A percentile compares a stretch with the other conserved stretches of the same genome.
phyloP scores from a whole-genome alignment of 108 stramenopile species.

The Conticribra guillardii region DNA sequence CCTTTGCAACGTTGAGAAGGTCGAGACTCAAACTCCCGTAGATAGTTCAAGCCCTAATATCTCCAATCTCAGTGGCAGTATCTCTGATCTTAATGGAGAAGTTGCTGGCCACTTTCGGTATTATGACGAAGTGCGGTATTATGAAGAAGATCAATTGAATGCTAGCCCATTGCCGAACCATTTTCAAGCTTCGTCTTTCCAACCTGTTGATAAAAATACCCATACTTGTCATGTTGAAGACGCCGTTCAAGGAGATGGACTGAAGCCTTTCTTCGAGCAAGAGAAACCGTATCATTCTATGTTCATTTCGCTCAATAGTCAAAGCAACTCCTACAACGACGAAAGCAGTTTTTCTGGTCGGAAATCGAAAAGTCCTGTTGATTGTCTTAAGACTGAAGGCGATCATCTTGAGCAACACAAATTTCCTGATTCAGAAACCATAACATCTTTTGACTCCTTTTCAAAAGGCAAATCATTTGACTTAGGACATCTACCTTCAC shows the following conservation, averaged over 20 bases:
- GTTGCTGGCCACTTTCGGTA: not conserved
- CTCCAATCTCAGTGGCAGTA: not conserved
- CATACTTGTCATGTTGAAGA: too few relatives aligned
- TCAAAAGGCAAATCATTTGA: conserved; percentile 30
- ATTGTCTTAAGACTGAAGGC: not conserved
- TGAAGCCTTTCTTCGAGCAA: too few relatives aligned
- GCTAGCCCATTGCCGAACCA: too few relatives aligned
- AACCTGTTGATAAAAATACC: too few relatives aligned
- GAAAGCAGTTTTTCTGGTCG: not conserved
- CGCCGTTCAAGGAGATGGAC: too few relatives aligned
- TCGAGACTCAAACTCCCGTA: too few relatives aligned
- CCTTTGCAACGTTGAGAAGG: too few relatives aligned
- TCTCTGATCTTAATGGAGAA: not conserved
- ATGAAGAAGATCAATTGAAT: not conserved
- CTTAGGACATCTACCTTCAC: conserved; percentile 9
- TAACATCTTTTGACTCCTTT: conserved; percentile 22
- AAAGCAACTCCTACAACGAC: too few relatives aligned
- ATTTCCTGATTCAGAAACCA: conserved; percentile 7
- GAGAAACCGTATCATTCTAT: too few relatives aligned
- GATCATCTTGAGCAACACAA: not conserved
- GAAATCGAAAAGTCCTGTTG: not conserved
- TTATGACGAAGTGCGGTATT: not conserved
- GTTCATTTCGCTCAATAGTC: too few relatives aligned
- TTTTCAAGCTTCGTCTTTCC: too few relatives aligned
- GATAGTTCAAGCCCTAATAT: not conserved